Evolutionary conservation across 1,284 basidiomycete genomes (phyloP).

Genomic region (Papiliotrema flavescens): DNA sequence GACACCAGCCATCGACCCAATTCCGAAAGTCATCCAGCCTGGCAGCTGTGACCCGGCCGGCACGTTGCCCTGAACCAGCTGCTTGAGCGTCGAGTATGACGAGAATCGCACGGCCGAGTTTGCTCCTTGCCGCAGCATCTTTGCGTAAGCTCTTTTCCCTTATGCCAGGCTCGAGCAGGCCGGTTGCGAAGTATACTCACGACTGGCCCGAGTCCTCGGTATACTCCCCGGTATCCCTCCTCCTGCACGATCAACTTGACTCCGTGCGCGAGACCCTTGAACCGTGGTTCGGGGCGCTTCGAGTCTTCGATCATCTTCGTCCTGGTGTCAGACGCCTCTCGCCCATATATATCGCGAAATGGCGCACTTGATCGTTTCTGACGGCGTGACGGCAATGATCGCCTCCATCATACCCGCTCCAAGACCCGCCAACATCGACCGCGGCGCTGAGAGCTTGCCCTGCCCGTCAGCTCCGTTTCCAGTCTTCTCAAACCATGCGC

Average conservation of each 20-base stretch:
- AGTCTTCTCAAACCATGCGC: neutral
- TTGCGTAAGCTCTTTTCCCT: slow-evolving; percentile 48
- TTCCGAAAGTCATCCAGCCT: slow-evolving; percentile 84
- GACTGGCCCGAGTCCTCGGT: slow-evolving; percentile 90
- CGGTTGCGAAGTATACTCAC: slow-evolving; percentile 53
- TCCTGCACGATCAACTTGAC: slow-evolving; percentile 74
- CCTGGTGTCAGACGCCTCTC: slow-evolving; percentile 50
- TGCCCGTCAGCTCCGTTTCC: slow-evolving; percentile 38
- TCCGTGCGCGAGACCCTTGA: slow-evolving; percentile 84
- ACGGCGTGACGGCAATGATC: slow-evolving; percentile 90
- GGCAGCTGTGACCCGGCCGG: slow-evolving; percentile 82
- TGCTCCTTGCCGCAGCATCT: slow-evolving; percentile 97
- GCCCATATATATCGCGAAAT: slow-evolving; percentile 49
- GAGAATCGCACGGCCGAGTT: slow-evolving; percentile 98
- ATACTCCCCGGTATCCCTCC: slow-evolving; percentile 76
- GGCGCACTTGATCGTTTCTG: slow-evolving; percentile 91
- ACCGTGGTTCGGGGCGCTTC: slow-evolving; percentile 76
- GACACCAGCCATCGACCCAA: slow-evolving; percentile 87
- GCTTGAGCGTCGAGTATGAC: slow-evolving; percentile 88
- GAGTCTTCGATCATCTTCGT: slow-evolving; percentile 98
- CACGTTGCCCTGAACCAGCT: slow-evolving; percentile 79
- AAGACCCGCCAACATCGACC: slow-evolving; percentile 81
- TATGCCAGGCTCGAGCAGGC: neutral
- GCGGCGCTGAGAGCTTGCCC: slow-evolving; percentile 83
- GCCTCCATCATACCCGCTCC: slow-evolving; percentile 95